phyloP scores from a whole-genome alignment of 768 basidiomycete genomes.

The Russula dissimulans region DNA sequence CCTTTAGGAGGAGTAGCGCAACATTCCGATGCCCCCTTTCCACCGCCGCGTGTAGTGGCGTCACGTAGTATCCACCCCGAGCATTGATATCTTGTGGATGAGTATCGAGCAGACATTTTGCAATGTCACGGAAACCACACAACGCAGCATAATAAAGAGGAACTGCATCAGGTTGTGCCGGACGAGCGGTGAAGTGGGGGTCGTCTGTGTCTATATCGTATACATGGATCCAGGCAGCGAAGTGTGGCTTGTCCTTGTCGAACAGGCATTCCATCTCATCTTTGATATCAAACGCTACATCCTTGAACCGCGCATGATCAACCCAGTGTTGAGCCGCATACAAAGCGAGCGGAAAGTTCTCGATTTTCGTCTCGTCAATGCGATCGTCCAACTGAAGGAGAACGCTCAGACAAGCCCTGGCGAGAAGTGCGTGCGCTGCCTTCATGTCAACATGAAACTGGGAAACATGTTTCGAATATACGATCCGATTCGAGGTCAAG shows the following conservation, averaged over 20 bases:
- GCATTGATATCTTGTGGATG: background rate
- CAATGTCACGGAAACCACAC: background rate
- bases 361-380: background rate
- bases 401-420: background rate
- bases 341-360: background rate
- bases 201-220: background rate
- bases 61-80: background rate
- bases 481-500: background rate
- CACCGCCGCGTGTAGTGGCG: background rate
- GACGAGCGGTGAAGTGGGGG: no score
- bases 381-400: background rate
- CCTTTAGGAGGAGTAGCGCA: background rate
- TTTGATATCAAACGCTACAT: background rate
- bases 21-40: background rate
- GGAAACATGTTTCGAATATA: background rate
- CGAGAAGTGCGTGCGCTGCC: background rate
- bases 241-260: no score
- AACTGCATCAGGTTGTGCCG: background rate
- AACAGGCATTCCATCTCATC: background rate
- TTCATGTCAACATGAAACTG: background rate
- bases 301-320: background rate
- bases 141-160: background rate
- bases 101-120: background rate
- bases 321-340: background rate
- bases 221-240: background rate